A percentile compares a stretch with the other conserved stretches of the same genome.
phyloP scores from a whole-genome alignment of 176 grass and related monocot species.

The Carex kokanica region DNA sequence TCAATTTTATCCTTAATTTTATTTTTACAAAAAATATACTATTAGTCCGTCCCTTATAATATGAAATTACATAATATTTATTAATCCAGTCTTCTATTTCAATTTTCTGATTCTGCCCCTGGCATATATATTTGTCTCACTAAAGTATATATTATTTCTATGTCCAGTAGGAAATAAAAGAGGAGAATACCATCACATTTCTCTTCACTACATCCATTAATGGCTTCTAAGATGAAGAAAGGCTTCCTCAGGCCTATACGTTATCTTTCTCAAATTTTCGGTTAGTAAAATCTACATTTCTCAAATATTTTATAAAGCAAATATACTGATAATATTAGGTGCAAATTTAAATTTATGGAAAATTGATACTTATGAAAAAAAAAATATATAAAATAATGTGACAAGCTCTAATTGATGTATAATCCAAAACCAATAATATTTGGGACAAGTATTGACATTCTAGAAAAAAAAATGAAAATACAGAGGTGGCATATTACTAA shows the following conservation, averaged over 20 bases:
- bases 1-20: no score
- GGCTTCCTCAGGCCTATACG: constrained; percentile 32
- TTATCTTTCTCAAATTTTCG: constrained; percentile 31
- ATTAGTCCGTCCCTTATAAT: no score
- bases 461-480: neutral
- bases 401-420: neutral
- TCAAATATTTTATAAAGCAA: constrained; percentile 11
- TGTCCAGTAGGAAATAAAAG: neutral
- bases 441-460: neutral
- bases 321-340: neutral
- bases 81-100: no score
- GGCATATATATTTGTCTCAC: neutral
- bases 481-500: neutral
- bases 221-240: constrained; percentile 35
- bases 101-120: no score
- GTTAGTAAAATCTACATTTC: neutral
- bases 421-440: neutral
- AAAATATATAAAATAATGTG: neutral
- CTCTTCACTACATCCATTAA: neutral
- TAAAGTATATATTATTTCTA: neutral
- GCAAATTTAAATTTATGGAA: neutral
- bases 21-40: no score
- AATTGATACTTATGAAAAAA: neutral
- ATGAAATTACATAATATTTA: no score
- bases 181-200: neutral